phyloP scores from a whole-genome alignment of 805 yeast species.

The Starmerella tilneyi region DNA sequence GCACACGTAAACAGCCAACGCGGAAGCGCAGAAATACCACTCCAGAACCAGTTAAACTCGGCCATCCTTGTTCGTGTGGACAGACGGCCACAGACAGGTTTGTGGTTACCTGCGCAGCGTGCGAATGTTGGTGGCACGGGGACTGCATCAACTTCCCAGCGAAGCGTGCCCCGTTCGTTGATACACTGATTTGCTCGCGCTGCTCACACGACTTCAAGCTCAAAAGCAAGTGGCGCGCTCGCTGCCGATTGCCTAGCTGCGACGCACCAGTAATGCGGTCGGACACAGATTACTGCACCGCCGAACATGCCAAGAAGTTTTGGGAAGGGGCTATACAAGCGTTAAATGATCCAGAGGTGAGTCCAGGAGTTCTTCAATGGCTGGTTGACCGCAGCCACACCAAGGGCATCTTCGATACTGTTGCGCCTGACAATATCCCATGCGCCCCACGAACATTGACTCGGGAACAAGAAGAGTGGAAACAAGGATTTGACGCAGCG shows the following conservation, averaged over 20 bases:
- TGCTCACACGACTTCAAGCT: conserved; percentile 1
- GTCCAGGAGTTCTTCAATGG: conserved; percentile 2
- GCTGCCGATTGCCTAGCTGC: conserved; percentile 11
- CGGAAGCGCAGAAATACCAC: conserved; percentile 1
- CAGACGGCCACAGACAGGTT: conserved; percentile 5
- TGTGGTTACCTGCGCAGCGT: conserved; percentile 9
- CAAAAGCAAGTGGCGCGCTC: neutral
- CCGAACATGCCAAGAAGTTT: conserved; percentile 8
- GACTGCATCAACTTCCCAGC: conserved; percentile 9
- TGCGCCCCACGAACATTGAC: neutral
- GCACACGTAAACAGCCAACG: conserved; percentile 1
- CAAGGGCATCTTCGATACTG: neutral
- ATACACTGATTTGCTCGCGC: conserved; percentile 3
- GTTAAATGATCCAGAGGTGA: neutral
- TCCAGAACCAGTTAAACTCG: neutral
- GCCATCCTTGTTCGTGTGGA: conserved; percentile 4
- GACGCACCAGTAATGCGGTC: neutral
- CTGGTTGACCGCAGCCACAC: conserved; percentile 5
- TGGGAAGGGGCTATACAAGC: conserved; percentile 3
- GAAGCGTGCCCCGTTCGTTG: neutral
- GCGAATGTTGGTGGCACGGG: conserved; percentile 18
- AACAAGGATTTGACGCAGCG: neutral
- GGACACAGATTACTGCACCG: conserved; percentile 5
- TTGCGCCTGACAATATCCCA: conserved; percentile 8
- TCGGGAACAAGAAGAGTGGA: neutral